Evolutionary conservation across 495 filamentous ascomycete species (phyloP), one percentile per base, ranked within the genome.

Genomic region (Friedmanniomyces simplex): DNA sequence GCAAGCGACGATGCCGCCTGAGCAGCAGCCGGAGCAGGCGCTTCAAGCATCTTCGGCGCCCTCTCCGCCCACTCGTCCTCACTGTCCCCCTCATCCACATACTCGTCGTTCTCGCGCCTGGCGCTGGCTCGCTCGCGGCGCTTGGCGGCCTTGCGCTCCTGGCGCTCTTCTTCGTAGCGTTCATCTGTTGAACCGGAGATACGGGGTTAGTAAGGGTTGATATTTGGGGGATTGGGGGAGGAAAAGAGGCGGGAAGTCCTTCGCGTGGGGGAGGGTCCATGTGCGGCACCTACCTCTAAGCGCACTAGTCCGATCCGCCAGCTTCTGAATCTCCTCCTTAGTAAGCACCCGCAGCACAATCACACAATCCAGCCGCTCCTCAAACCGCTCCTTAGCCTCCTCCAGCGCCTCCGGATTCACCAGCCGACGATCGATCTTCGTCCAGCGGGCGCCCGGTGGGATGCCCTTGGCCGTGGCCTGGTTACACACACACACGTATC

Each of bases 341-440:
- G 75, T 81, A 63, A 95, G 66, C 18, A 93, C 88, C 37, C 88
- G 74, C 57, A 93, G 71, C 4, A 93, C 88, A 70, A 95, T 91
- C 37, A 95, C 87, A 67, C 86, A 88, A 46, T 91, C 87, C 48
- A 85, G 74, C 42, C 87, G 78, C 63, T 90, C 83, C 64, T 91
- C 88, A 62, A 81, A 95, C 24, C 89, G 80, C 71, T 93, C 88
- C 62, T 87, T 83, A 0, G 82, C 86, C 14, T 82, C 76, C 57
- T 84, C 82, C 51, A 95, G 73, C 0, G 89, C 88, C 54, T 83
- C 84, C 0, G 88, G 88, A 62, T 89, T 95, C 63, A 95, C 88
- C 52, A 91, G 76, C 52, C 83, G 79, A 26, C 89, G 79, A 68
- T 83, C 85, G 66, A 95, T 87, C 75, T 91, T 95, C 39, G 89